Percentiles rank a stretch among this genome's conserved stretches.
Evolutionary conservation across 1,284 basidiomycete genomes (phyloP).

Genomic region (Mixia osmundae): DNA sequence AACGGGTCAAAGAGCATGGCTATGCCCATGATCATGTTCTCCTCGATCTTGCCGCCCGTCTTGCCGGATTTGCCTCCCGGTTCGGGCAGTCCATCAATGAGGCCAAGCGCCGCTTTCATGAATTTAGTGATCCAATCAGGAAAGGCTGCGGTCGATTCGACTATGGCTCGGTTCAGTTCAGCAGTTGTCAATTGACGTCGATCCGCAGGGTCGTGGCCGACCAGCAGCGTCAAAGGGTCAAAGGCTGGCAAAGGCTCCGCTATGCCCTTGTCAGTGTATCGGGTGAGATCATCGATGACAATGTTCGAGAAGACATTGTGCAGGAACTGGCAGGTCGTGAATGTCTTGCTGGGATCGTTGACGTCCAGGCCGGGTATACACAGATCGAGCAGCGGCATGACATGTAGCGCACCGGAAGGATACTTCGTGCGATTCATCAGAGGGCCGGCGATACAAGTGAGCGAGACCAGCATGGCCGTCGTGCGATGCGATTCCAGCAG

Average conservation of each 20-base stretch:
- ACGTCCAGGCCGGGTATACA: constrained; percentile 79
- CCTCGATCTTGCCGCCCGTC: constrained; percentile 67
- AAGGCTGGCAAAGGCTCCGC: too few relatives aligned
- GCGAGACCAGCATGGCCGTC: constrained; percentile 64
- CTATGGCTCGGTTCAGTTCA: constrained; percentile 28
- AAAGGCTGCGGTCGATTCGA: constrained; percentile 55
- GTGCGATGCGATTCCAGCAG: constrained; percentile 89
- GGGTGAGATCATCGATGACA: constrained; percentile 51
- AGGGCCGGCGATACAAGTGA: constrained; percentile 56
- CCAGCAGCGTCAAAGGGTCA: too few relatives aligned
- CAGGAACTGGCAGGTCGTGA: constrained; percentile 24
- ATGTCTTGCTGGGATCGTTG: constrained; percentile 83
- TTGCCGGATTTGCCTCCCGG: constrained; percentile 29
- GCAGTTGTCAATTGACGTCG: constrained; percentile 10
- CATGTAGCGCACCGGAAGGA: constrained; percentile 62
- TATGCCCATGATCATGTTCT: constrained; percentile 54
- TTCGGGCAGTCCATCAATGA: constrained; percentile 85
- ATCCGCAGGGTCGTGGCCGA: constrained; percentile 9
- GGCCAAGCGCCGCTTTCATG: constrained; percentile 56
- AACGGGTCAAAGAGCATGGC: constrained; percentile 57
- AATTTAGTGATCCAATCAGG: constrained; percentile 78
- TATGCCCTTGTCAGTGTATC: too few relatives aligned
- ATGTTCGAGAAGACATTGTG: constrained; percentile 25
- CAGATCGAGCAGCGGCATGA: constrained; percentile 68
- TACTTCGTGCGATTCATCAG: constrained; percentile 52